Percentiles rank a stretch among this genome's conserved stretches.
Conservation (phyloP, 805 yeast genomes). For the Yarrowia sp. region DNA sequence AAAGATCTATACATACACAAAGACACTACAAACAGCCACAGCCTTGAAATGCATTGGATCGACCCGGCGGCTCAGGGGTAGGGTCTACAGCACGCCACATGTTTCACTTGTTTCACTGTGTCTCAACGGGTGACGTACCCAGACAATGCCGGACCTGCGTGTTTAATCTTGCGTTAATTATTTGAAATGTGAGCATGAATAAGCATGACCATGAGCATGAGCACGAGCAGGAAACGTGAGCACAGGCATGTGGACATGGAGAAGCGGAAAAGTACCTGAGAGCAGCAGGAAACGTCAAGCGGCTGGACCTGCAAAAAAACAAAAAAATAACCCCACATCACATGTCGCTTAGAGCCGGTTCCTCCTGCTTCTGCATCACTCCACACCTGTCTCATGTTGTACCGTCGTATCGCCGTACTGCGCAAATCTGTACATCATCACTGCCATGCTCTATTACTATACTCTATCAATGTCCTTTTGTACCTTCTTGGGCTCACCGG, state of each 20-base stretch:
- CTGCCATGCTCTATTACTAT: background rate
- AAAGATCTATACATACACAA: no score
- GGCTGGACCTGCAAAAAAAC: no score
- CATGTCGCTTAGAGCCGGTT: background rate
- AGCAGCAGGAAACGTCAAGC: no score
- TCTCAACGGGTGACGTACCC: background rate
- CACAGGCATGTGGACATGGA: background rate
- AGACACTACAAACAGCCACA: no score
- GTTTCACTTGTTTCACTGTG: background rate
- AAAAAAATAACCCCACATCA: background rate
- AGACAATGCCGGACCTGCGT: background rate
- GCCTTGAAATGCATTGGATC: no score
- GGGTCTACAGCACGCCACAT: no score
- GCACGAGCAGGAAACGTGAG: background rate
- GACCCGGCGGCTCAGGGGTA: no score
- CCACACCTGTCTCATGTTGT: background rate
- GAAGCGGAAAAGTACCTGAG: background rate
- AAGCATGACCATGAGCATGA: background rate
- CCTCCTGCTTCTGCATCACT: no score
- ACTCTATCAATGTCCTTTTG: constrained; percentile 5
- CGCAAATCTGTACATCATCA: no score
- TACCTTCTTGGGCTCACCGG: background rate
- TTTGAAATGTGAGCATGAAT: no score
- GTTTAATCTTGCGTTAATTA: background rate
- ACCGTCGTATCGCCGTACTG: no score